Conservation (phyloP, 2,329 filamentous ascomycete genomes). For the Fusarium graminum region DNA sequence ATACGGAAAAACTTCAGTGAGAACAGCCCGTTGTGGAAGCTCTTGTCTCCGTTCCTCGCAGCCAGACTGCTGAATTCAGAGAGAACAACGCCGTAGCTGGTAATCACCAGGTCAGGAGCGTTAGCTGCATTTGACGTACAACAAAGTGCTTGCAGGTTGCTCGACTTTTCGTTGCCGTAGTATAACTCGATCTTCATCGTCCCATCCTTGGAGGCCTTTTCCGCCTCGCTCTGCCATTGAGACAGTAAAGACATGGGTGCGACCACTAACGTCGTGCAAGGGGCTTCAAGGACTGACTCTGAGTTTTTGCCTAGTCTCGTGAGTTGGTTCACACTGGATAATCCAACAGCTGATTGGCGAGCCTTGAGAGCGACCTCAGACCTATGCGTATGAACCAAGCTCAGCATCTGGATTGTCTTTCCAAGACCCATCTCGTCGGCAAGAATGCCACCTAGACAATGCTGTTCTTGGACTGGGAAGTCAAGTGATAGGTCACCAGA, state of each 20-base stretch:
- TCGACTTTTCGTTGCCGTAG: constrained; percentile 87
- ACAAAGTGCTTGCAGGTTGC: constrained; percentile 83
- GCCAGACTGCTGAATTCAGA: constrained; percentile 85
- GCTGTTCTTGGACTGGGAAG: constrained; percentile 93
- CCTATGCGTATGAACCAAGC: constrained; percentile 86
- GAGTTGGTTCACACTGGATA: constrained; percentile 69
- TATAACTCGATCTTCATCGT: constrained; percentile 89
- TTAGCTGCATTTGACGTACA: constrained; percentile 77
- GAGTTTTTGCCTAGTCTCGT: constrained; percentile 71
- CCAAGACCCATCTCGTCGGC: constrained; percentile 98
- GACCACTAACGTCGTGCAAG: constrained; percentile 93
- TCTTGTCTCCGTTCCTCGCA: constrained; percentile 73
- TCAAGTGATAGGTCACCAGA: constrained; percentile 92
- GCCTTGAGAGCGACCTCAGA: constrained; percentile 64
- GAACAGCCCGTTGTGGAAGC: constrained; percentile 80
- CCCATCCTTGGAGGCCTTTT: constrained; percentile 87
- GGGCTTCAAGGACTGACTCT: constrained; percentile 73
- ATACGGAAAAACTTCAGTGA: constrained; percentile 94
- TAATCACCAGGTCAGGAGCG: constrained; percentile 92
- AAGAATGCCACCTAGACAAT: constrained; percentile 91
- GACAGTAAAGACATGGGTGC: constrained; percentile 96
- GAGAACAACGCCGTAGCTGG: constrained; percentile 90
- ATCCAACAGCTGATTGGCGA: constrained; percentile 49
- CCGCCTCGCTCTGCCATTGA: constrained; percentile 96
- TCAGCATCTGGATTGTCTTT: constrained; percentile 99